A percentile compares a stretch with the other conserved stretches of the same genome.
These are phyloP conservation scores for Rhinocladiella mackenziei DNA, from an alignment of 2,329 filamentous ascomycete genomes.

Conservation along the genomic window DNA sequence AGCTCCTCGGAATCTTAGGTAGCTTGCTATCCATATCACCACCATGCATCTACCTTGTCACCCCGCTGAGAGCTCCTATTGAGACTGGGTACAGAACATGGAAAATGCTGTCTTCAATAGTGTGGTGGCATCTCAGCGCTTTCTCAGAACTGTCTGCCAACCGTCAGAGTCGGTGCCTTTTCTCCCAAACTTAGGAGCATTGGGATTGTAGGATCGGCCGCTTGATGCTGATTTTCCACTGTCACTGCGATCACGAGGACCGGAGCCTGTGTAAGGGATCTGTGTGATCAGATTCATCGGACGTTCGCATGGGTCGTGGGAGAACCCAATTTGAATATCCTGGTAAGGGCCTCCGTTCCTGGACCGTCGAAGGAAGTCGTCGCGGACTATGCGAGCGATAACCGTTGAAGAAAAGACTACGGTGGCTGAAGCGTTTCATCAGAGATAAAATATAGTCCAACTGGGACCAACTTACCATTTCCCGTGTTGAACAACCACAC, in stretches of 20 bases:
- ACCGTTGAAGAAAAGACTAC: constrained; percentile 38
- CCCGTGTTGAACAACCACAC: constrained; percentile 43
- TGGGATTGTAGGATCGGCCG: constrained; percentile 19
- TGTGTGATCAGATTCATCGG: constrained; percentile 35
- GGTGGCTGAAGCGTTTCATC: constrained; percentile 32
- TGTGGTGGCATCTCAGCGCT: constrained; percentile 8
- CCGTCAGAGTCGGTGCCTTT: constrained; percentile 24
- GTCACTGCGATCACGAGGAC: constrained; percentile 19
- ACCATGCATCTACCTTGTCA: too few species aligned
- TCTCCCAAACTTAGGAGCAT: constrained; percentile 17
- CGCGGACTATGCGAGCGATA: constrained; percentile 36
- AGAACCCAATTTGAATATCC: constrained; percentile 37
- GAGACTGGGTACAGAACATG: too few species aligned
- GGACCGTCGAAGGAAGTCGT: constrained; percentile 34
- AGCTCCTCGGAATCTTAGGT: too few species aligned
- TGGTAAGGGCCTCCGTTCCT: constrained; percentile 32
- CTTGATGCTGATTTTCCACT: constrained; percentile 20
- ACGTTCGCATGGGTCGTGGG: constrained; percentile 41
- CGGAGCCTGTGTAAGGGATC: constrained; percentile 22
- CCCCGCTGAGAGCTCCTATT: too few species aligned
- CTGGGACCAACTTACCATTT: constrained; percentile 36
- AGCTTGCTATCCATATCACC: too few species aligned
- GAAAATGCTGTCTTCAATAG: too few species aligned
- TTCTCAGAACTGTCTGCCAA: constrained; percentile 25
- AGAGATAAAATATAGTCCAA: constrained; percentile 1